Conservation (phyloP, 2,329 filamentous ascomycete species). For the Paecilomyces fulvus region DNA sequence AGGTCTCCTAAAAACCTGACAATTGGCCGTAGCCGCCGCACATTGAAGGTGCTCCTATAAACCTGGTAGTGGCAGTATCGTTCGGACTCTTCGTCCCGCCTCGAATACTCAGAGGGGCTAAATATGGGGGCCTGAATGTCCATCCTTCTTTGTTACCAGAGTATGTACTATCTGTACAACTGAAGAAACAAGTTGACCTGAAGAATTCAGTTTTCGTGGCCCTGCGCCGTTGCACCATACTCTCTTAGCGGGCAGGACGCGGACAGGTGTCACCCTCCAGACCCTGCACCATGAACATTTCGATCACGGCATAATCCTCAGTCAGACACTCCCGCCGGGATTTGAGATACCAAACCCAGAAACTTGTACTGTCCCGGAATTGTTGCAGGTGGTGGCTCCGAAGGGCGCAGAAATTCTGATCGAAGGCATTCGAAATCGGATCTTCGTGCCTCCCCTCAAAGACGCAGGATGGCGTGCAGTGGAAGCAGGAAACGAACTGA, state of each 20-base stretch:
- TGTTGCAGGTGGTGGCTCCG: conserved; percentile 51
- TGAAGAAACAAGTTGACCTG: conserved; percentile 4
- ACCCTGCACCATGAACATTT: conserved; percentile 70
- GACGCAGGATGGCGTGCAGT: conserved; percentile 19
- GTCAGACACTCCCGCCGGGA: conserved; percentile 56
- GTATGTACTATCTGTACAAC: conserved; percentile 37
- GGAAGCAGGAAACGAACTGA: conserved; percentile 17
- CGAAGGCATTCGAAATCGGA: conserved; percentile 50
- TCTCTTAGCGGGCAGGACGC: conserved; percentile 53
- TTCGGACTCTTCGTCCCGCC: conserved; percentile 85
- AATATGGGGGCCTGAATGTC: conserved; percentile 84
- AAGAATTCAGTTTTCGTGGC: conserved; percentile 58
- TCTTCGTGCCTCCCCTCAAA: conserved; percentile 57
- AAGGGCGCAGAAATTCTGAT: conserved; percentile 66
- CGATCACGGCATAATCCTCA: conserved; percentile 68
- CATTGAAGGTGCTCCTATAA: conserved; percentile 42
- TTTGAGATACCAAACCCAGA: conserved; percentile 42
- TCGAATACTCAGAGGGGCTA: conserved; percentile 59
- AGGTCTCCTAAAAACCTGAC: neutral
- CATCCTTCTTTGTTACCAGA: conserved; percentile 88
- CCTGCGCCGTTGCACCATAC: conserved; percentile 80
- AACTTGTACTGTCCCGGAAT: conserved; percentile 38
- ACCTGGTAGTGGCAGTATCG: conserved; percentile 84
- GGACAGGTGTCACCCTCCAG: conserved; percentile 75
- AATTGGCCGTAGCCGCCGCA: conserved; percentile 43